Conservation (phyloP, 345 rosid genomes). For the Lumnitzera racemosa region DNA sequence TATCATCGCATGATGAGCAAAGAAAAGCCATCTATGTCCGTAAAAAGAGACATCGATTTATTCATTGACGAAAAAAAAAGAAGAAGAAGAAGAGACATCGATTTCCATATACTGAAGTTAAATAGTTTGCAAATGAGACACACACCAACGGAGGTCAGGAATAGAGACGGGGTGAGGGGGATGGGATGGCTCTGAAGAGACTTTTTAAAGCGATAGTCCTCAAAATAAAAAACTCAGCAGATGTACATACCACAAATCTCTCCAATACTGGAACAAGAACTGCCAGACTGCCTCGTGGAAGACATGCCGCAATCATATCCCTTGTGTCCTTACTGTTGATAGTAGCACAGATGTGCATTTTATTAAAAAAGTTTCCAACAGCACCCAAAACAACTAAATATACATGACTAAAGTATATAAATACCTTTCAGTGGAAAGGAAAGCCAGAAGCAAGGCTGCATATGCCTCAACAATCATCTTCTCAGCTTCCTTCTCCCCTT, state of each 20-base stretch:
- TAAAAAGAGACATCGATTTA: neutral
- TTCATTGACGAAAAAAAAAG: too few relatives aligned
- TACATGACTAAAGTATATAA: neutral
- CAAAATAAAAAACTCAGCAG: too few relatives aligned
- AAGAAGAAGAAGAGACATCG: neutral
- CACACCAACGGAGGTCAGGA: too few relatives aligned
- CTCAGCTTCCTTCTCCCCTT: conserved; percentile 98
- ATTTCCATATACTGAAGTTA: too few relatives aligned
- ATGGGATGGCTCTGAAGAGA: too few relatives aligned
- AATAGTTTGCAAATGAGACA: too few relatives aligned
- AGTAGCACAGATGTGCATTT: conserved; percentile 11
- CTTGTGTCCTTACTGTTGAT: conserved; percentile 65
- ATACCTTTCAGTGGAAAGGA: conserved; percentile 96
- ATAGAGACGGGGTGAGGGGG: too few relatives aligned
- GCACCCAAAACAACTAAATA: neutral
- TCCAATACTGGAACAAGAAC: conserved; percentile 87
- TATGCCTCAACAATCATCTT: conserved; percentile 98
- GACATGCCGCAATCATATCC: conserved; percentile 61
- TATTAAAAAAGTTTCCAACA: neutral
- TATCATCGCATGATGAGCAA: neutral
- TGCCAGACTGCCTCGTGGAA: conserved; percentile 60
- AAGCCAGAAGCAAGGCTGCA: conserved; percentile 89
- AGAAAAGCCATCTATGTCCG: too few relatives aligned
- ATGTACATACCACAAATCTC: conserved; percentile 84
- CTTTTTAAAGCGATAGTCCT: too few relatives aligned